Evolutionary conservation across 2,329 filamentous ascomycete species (phyloP).

Genomic region (Monosporascus sp.): DNA sequence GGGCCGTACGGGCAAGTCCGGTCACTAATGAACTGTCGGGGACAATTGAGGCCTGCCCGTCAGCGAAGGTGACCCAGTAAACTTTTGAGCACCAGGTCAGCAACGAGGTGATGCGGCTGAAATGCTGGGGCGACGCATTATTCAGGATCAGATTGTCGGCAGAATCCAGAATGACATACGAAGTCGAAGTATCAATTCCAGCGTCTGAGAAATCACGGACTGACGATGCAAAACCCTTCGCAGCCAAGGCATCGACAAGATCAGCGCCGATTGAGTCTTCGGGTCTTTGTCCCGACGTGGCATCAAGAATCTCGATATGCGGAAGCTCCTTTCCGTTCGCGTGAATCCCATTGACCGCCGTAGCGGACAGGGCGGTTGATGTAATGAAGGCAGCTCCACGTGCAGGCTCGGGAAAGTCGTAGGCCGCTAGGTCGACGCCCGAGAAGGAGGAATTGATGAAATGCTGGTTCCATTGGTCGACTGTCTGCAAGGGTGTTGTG

Average conservation of each 20-base stretch:
- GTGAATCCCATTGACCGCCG: not conserved
- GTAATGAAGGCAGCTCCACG: not conserved
- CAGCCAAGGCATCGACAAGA: not conserved
- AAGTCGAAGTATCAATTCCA: not conserved
- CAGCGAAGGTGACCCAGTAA: slow-evolving; percentile 1
- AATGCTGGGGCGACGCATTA: not conserved
- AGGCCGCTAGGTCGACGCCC: not conserved
- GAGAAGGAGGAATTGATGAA: slow-evolving; percentile 1
- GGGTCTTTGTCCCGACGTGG: not conserved
- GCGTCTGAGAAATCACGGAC: not conserved
- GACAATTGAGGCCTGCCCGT: not conserved
- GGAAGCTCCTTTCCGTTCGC: not conserved
- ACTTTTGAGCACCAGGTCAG: not conserved
- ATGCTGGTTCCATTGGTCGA: not conserved
- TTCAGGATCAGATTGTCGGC: not conserved
- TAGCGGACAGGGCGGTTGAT: not conserved
- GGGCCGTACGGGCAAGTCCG: not conserved
- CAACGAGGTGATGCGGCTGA: not conserved
- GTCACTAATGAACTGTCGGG: not conserved
- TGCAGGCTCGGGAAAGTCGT: slow-evolving; percentile 1
- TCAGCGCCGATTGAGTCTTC: not conserved
- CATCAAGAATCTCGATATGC: not conserved
- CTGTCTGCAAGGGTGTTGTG: not conserved
- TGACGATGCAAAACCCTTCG: not conserved
- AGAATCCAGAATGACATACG: not conserved